Base-by-base conservation (phyloP, 2,329 filamentous ascomycete species). In the Xylaria polymorpha region DNA sequence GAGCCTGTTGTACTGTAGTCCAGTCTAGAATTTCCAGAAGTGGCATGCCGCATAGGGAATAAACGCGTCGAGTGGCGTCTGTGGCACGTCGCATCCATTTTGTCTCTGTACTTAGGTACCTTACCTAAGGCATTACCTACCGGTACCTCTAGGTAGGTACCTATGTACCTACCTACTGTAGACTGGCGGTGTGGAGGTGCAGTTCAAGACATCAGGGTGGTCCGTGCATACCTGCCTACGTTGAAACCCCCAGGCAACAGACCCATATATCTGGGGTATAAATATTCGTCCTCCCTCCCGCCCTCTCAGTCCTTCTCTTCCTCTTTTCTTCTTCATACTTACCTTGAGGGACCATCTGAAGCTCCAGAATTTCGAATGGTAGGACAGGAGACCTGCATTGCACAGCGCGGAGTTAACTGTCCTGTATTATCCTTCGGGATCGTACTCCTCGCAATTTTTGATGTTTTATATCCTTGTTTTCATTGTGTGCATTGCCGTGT, bases 381-480 rank as follows among this genome's bases (percentile, higher is more conserved):
- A 84, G 81, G 77, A 74, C 74, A 80, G 81, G 78, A 80, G 79
- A 80, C 82, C 83, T 85, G 83, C 83, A 86, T 85, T 84, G 83
- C 83, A 86, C 84, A 83, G 77, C 83, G 83, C 81, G 84, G 83
- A 80, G 82, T 83, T 79, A 76, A 80, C 79, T 80, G 77, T 76
- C 74, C 80, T 84, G 81, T 80, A 84, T 84, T 85, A 83, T 81
- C 83, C 82, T 85, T 84, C 80, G 80, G 81, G 82, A 81, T 83
- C 84, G 83, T 85, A 80, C 82, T 80, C 79, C 80, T 81, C 78
- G 81, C 53, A 85, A 84, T 84, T 85, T 84, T 85, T 83, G 83
- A 79, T 85, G 75, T 80, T 71, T 63, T 37, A 64, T 58, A 25
- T 9, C 32, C 29, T 58, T 64, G 63, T 74, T 85, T 85, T 85